Base-by-base conservation (phyloP, 129 eudicot genomes). In the Glebionis coronaria region DNA sequence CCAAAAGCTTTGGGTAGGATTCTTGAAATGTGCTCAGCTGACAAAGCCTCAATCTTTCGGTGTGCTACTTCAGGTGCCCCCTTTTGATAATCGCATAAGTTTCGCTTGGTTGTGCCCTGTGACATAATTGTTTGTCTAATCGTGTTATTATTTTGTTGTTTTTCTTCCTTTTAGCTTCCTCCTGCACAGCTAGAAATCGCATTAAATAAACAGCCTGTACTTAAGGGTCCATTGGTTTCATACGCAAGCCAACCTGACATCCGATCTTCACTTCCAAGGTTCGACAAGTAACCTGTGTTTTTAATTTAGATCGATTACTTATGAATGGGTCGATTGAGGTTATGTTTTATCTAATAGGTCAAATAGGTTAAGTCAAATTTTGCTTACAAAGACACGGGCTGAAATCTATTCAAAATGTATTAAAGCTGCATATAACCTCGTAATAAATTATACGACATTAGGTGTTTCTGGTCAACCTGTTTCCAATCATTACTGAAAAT, bases 1-100 rank as follows among this genome's bases (percentile, higher is more conserved):
- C 72, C 99, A 90, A 61, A 94, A 90, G 87, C 87, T 84, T 35
- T 94, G 99, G 99, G 99, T 85, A 38, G 99, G 99, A 65, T 94
- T 94, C 76, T 72, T 87, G 85, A 94, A 81, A 65, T 94, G 99
- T 82, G 95, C 90, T 50, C 88, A 78, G 69, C 69, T 87, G 65
- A 94, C 99, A 3, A 85, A 82, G 83, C 99, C 99, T 52, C 88
- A 90, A 58, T 94, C 97, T 73, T 90, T 90, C 59, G 23, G 80
- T 13, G 97, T 87, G 68, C 79, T 94, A 71, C 99, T 94, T 80
- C 97, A 94, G 97, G 99, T 94, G 12, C 45, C 89, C 15, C 67
- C 28, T 63, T n/a, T 74, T 44, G 13, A 55, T 45, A 18, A 7
- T 46, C 11, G 14, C 49, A 47, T 12, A 44, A 70, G 11, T 72